Evolutionary conservation across 805 yeast species (phyloP).

Genomic region (Schwanniomyces occidentalis): DNA sequence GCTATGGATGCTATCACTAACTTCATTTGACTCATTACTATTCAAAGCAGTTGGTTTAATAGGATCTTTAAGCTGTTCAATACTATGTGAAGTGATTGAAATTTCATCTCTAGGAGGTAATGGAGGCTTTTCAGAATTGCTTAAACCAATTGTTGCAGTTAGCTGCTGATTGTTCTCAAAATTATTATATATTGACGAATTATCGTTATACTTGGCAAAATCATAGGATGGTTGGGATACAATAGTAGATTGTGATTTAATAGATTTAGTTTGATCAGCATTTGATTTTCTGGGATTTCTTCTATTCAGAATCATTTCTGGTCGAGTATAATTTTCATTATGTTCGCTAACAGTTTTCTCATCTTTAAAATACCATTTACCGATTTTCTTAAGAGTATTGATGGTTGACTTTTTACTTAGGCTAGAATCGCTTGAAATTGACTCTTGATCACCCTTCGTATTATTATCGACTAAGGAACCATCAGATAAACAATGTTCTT

Average conservation of each 20-base stretch:
- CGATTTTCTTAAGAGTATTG: slow-evolving; percentile 55
- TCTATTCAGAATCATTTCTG: slow-evolving; percentile 69
- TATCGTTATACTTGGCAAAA: slow-evolving; percentile 14
- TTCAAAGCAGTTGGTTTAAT: no score
- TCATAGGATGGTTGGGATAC: slow-evolving; percentile 19
- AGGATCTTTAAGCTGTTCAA: no score
- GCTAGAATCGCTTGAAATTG: slow-evolving; percentile 6
- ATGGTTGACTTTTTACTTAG: slow-evolving; percentile 18
- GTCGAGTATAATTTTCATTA: slow-evolving; percentile 41
- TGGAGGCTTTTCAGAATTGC: no score
- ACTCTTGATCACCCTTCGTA: slow-evolving; percentile 2
- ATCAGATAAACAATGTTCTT: slow-evolving; percentile 26
- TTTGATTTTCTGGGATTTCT: slow-evolving; percentile 33
- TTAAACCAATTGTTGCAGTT: no score
- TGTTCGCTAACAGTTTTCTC: slow-evolving; percentile 21
- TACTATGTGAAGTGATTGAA: no score
- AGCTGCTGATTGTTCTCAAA: background rate
- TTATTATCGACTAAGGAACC: slow-evolving; percentile 21
- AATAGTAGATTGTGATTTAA: background rate
- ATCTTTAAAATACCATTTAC: slow-evolving; percentile 66
- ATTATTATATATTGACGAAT: background rate
- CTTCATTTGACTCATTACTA: no score
- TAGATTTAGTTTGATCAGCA: slow-evolving; percentile 7
- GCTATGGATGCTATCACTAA: no score
- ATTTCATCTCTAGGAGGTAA: background rate